A percentile compares a stretch with the other conserved stretches of the same genome.
Conservation (phyloP, 495 filamentous ascomycete genomes). For the Trichoderma reesei region DNA sequence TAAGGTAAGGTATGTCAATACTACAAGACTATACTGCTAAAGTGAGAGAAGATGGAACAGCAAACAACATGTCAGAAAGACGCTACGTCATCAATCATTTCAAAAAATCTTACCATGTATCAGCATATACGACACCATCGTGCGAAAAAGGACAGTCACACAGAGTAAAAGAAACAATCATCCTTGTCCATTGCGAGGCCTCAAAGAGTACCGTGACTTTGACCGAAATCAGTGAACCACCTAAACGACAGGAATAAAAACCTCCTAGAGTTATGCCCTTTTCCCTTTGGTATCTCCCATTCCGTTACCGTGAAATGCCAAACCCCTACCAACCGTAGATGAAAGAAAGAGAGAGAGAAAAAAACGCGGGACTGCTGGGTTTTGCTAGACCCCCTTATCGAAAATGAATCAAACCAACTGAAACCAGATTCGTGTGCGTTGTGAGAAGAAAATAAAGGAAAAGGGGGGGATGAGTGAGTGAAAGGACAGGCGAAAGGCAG, state of each 20-base stretch:
- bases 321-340: background rate
- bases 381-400: background rate
- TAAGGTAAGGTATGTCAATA: too few relatives aligned
- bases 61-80: too few relatives aligned
- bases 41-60: too few relatives aligned
- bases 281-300: background rate
- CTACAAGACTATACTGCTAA: too few relatives aligned
- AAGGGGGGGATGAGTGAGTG: too few relatives aligned
- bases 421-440: background rate
- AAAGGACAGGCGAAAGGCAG: background rate
- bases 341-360: background rate
- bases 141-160: background rate
- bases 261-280: background rate
- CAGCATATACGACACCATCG: too few relatives aligned
- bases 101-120: too few relatives aligned
- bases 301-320: conserved; percentile 7
- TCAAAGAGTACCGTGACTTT: background rate
- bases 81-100: too few relatives aligned
- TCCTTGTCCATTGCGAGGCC: background rate
- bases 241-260: background rate
- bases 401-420: background rate
- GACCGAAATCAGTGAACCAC: background rate
- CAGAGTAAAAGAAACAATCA: background rate
- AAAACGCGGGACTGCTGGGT: too few relatives aligned
- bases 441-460: background rate